A percentile compares a stretch with the other conserved stretches of the same genome.
Conservation (phyloP, 129 eudicot species). For the Glebionis coronaria region DNA sequence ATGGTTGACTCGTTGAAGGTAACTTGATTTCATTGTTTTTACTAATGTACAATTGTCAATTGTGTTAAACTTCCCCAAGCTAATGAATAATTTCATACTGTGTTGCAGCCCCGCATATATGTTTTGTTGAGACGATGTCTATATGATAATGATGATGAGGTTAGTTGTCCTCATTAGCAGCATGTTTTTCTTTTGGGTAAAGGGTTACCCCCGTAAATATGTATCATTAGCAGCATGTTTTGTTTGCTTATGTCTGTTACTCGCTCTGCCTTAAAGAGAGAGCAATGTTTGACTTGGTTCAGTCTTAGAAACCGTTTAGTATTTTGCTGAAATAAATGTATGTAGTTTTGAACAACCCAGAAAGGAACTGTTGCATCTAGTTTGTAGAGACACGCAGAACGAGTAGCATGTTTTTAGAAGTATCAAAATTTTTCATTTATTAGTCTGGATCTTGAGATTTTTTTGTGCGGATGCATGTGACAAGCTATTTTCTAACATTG, state of each 20-base stretch:
- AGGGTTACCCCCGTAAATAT: too few relatives aligned
- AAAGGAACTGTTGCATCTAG: too few relatives aligned
- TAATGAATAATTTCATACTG: slow-evolving; percentile 16
- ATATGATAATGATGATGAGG: slow-evolving; percentile 96
- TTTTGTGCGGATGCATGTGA: too few relatives aligned
- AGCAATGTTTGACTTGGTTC: neutral
- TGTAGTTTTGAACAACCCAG: too few relatives aligned
- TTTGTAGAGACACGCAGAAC: too few relatives aligned
- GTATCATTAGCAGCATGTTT: too few relatives aligned
- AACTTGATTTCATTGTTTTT: slow-evolving; percentile 17
- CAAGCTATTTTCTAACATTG: neutral
- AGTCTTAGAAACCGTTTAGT: neutral
- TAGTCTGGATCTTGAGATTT: neutral
- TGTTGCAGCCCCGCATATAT: slow-evolving; percentile 90
- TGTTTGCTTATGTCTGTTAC: too few relatives aligned
- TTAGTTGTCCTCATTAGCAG: slow-evolving; percentile 31
- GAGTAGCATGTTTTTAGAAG: too few relatives aligned
- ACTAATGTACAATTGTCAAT: neutral
- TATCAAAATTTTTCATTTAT: too few relatives aligned
- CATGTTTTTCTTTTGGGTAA: neutral
- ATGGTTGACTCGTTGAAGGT: slow-evolving; percentile 88
- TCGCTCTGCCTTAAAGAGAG: too few relatives aligned
- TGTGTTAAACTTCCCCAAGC: neutral
- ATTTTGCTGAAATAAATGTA: too few relatives aligned
- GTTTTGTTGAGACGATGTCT: slow-evolving; percentile 83